These are phyloP conservation scores for Ustilago vetiveriae DNA, from an alignment of 1,284 basidiomycete species.

Conservation along the genomic window DNA sequence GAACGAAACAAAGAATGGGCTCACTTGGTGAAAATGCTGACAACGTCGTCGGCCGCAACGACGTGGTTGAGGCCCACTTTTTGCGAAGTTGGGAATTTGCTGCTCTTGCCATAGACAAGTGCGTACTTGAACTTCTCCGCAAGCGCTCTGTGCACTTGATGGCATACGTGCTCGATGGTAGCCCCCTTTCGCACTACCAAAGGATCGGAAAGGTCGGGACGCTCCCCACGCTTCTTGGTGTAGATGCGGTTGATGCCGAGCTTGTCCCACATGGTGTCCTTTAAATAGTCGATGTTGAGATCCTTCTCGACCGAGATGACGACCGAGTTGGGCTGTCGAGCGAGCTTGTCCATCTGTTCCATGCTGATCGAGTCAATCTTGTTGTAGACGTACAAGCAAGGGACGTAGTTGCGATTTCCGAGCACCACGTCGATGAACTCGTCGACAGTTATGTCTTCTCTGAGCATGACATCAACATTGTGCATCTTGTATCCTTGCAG, in stretches of 20 bases:
- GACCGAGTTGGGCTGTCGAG: slow-evolving; percentile 84
- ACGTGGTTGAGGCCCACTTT: slow-evolving; percentile 80
- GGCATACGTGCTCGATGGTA: slow-evolving; percentile 80
- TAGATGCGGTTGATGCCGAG: slow-evolving; percentile 73
- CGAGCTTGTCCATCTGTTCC: slow-evolving; percentile 82
- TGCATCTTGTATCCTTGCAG: slow-evolving; percentile 71
- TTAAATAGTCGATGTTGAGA: slow-evolving; percentile 87
- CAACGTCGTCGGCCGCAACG: slow-evolving; percentile 92
- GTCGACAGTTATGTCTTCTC: slow-evolving; percentile 80
- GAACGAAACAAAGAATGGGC: not conserved
- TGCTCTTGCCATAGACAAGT: slow-evolving; percentile 60
- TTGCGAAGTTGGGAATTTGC: slow-evolving; percentile 56
- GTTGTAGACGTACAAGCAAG: slow-evolving; percentile 92
- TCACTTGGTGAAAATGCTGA: slow-evolving; percentile 70
- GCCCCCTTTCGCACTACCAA: slow-evolving; percentile 90
- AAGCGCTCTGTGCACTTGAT: slow-evolving; percentile 81
- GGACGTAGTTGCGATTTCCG: slow-evolving; percentile 88
- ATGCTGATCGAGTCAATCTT: slow-evolving; percentile 67
- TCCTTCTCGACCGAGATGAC: slow-evolving; percentile 95
- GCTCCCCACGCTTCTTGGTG: slow-evolving; percentile 91
- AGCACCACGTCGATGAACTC: slow-evolving; percentile 97
- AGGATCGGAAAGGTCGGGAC: slow-evolving; percentile 88
- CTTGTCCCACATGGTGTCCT: slow-evolving; percentile 82
- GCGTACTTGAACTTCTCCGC: slow-evolving; percentile 76
- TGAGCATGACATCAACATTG: slow-evolving; percentile 61